These are phyloP conservation scores for Perilla frutescens DNA, from an alignment of 257 asterid species.

Conservation along the genomic window DNA sequence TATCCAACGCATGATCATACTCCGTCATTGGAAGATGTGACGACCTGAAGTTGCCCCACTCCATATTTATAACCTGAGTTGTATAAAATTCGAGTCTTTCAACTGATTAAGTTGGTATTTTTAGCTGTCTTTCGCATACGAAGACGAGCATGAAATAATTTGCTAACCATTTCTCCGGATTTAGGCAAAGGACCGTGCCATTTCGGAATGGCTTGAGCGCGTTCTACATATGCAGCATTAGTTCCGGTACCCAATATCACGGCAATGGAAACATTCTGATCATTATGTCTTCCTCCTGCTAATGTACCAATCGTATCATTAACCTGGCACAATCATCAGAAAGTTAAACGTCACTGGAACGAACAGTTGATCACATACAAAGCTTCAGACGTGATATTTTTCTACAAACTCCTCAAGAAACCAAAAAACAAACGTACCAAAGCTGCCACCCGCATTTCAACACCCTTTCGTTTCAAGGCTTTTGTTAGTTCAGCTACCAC, in stretches of 20 bases:
- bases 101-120: background rate
- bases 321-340: constrained; percentile 51
- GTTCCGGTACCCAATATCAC: constrained; percentile 94
- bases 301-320: constrained; percentile 93
- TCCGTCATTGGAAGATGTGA: constrained; percentile 90
- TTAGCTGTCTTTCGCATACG: background rate
- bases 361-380: background rate
- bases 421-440: constrained; percentile 56
- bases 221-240: constrained; percentile 91
- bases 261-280: constrained; percentile 68
- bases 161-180: constrained; percentile 84
- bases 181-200: constrained; percentile 94
- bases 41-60: constrained; percentile 95
- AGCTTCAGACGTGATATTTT: background rate
- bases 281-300: constrained; percentile 80
- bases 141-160: background rate
- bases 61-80: constrained; percentile 88
- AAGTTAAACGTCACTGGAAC: background rate
- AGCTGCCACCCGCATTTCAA: constrained; percentile 84
- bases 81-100: constrained; percentile 18
- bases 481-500: constrained; percentile 80
- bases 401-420: background rate
- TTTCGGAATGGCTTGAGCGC: constrained; percentile 92
- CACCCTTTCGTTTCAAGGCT: constrained; percentile 77
- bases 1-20: constrained; percentile 70